Percentiles rank a stretch among this genome's conserved stretches.
These are phyloP conservation scores for Pleoardoris graminearum DNA, from an alignment of 2,329 filamentous ascomycete species.

Conservation along the genomic window DNA sequence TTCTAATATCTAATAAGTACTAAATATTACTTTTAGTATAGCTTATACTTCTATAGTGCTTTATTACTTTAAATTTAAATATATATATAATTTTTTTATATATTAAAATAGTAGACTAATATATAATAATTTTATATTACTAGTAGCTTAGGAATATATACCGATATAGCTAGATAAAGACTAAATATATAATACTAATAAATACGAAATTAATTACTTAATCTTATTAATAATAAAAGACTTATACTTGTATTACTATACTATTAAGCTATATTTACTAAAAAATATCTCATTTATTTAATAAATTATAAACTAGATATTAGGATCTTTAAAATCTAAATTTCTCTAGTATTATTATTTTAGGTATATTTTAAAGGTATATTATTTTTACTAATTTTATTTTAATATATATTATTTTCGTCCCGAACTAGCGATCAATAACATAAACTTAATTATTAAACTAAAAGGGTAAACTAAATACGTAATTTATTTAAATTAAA, in stretches of 20 bases:
- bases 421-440: slow-evolving; percentile 22
- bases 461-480: slow-evolving; percentile 16
- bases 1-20: not conserved
- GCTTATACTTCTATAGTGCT: slow-evolving; percentile 32
- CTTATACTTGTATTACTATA: slow-evolving; percentile 4
- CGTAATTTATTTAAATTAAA: slow-evolving; percentile 8
- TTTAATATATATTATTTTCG: slow-evolving; percentile 23
- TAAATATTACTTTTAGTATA: slow-evolving; percentile 18
- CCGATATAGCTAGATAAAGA: slow-evolving; percentile 27
- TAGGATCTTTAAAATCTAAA: slow-evolving; percentile 27
- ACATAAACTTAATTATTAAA: slow-evolving; percentile 16
- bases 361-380: slow-evolving; percentile 14
- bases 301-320: slow-evolving; percentile 21
- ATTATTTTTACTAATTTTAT: slow-evolving; percentile 21
- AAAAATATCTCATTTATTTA: slow-evolving; percentile 23
- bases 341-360: slow-evolving; percentile 24
- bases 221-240: slow-evolving; percentile 32
- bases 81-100: slow-evolving; percentile 23
- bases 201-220: slow-evolving; percentile 21
- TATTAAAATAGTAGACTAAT: slow-evolving; percentile 35
- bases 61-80: slow-evolving; percentile 31
- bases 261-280: slow-evolving; percentile 23
- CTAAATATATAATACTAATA: slow-evolving; percentile 6
- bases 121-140: slow-evolving; percentile 31
- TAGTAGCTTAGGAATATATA: slow-evolving; percentile 25